A percentile compares a stretch with the other conserved stretches of the same genome.
Evolutionary conservation across 192 early-diverging fungal species (phyloP).

Genomic region (Lobosporangium transversale): DNA sequence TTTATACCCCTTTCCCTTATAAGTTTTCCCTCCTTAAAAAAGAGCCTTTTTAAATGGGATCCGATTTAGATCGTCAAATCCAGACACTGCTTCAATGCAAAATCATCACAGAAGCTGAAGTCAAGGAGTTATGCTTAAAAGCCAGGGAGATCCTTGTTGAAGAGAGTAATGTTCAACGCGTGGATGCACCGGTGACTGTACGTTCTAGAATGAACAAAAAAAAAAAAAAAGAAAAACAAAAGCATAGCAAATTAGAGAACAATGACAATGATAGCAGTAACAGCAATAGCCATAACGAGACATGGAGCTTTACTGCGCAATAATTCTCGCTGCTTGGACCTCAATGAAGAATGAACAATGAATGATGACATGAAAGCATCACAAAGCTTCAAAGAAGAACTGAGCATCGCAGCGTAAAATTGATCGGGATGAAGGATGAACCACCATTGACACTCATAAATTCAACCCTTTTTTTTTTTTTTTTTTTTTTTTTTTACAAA

Average conservation of each 20-base stretch:
- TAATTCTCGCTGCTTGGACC: too few relatives aligned
- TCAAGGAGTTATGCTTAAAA: conserved; percentile 93
- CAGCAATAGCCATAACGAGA: too few relatives aligned
- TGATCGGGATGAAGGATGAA: too few relatives aligned
- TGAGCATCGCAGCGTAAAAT: too few relatives aligned
- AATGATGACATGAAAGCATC: too few relatives aligned
- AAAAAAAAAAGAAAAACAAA: too few relatives aligned
- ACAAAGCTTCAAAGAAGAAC: too few relatives aligned
- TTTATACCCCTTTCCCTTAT: neutral
- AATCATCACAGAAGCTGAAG: conserved; percentile 91
- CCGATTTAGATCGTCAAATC: conserved; percentile 73
- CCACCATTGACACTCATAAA: neutral
- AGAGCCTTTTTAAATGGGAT: conserved; percentile 32
- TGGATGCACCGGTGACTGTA: conserved; percentile 96
- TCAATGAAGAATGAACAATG: too few relatives aligned
- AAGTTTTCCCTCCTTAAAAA: neutral
- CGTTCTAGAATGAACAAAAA: too few relatives aligned
- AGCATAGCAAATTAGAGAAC: too few relatives aligned
- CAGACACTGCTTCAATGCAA: conserved; percentile 90
- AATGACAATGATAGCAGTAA: too few relatives aligned
- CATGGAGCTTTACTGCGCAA: too few relatives aligned
- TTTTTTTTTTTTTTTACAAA: conserved; percentile 1
- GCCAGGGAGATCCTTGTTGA: conserved; percentile 96
- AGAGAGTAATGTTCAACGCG: conserved; percentile 95
- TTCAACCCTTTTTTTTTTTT: neutral